Evolutionary conservation across 768 basidiomycete species (phyloP), one percentile per base, ranked within the genome.

Genomic region (Coprinopsis sp.): DNA sequence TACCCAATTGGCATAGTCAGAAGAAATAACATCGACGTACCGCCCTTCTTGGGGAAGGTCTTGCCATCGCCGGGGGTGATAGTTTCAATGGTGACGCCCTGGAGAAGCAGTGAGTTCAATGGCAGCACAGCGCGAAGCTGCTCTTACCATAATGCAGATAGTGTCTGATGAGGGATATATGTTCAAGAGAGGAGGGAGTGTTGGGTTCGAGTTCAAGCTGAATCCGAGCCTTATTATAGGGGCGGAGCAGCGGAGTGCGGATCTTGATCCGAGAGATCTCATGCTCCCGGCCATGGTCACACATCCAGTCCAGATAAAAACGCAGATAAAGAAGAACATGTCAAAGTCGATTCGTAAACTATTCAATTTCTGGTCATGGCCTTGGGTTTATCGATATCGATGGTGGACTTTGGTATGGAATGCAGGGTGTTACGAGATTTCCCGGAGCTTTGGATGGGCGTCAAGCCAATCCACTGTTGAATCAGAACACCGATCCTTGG

Each of bases 1-100:
- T 30, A 37, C 27, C 19, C 30, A 31, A 50, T 27, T 43, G 22
- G 37, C 25, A 38, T 41, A 6, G 37, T 22, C 31, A 45, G 52
- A 52, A 49, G 28, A 53, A 44, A 40, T 50, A 49, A 49, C 41
- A 50, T 37, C 33, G 8, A 73, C 84, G 44, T 57, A 87, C 89
- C 87, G 51, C 87, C 84, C 52, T 54, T 62, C 70, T 78, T 77
- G 41, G 91, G 90, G 69, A 74, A 90, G 54, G 44, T 74, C 45
- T 52, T 50, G 49, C 77, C 77, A 66, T 91, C 84, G 33, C 88
- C 90, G 22, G 73, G 54, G n/a, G 56, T 37, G 54, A 87, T 54
- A 33, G 58, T 60, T 46, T 87, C 71, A 57, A 93, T 68, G 34
- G 69, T 77, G 51, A 91, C 87, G 65, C 88, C 87, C 88, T 89